Base-by-base conservation (phyloP, 2,329 filamentous ascomycete species). In the Samsoniella hepiali region DNA sequence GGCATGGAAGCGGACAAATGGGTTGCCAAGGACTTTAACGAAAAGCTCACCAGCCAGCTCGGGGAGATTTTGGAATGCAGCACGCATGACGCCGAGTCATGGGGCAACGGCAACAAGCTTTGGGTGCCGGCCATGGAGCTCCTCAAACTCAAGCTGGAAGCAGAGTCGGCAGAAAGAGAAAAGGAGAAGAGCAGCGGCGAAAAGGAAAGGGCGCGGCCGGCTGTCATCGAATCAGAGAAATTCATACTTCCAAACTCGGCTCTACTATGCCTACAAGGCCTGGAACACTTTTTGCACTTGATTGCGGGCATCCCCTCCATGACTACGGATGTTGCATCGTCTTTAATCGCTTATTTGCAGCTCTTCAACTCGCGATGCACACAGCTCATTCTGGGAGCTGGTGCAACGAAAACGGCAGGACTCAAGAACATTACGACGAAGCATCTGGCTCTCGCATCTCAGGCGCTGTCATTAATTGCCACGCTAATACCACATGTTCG, bases 371-470 rank as follows among this genome's bases (percentile, higher is more conserved):
- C 93, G 2, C 89, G 95, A 27, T 93, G 93, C 64, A 96, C 91
- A n/a, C 95, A 99, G 73, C 84, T 99, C 64, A 97, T 99, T 67
- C 87, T 99, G 7, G 95, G 95, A 1, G 95, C 95, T 1, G 95
- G 95, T 5, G 95, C 95, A 4, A 97, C 91, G 5, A 84, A 87
- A 42, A 93, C 90, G 31, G 95, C 93, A 1, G 94, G 94, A 0
- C 81, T 99, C 27, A 97, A 93, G 74, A 97, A 97, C 71, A 99
- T 99, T 73, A 97, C 91, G 0, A 97, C 95, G 0, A 95, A 95
- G 70, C 94, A 99, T 76, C 84, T 99, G 1, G 93, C 95, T 0
- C 86, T 98, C 22, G 93, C 95, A 2, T 93, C 91, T 0, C 94
- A 97, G 74, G 91, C 93, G 0, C 78, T 98, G 27, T 89, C 90